Evolutionary conservation across 345 rosid species (phyloP).

Genomic region (Linum usitatissimum): DNA sequence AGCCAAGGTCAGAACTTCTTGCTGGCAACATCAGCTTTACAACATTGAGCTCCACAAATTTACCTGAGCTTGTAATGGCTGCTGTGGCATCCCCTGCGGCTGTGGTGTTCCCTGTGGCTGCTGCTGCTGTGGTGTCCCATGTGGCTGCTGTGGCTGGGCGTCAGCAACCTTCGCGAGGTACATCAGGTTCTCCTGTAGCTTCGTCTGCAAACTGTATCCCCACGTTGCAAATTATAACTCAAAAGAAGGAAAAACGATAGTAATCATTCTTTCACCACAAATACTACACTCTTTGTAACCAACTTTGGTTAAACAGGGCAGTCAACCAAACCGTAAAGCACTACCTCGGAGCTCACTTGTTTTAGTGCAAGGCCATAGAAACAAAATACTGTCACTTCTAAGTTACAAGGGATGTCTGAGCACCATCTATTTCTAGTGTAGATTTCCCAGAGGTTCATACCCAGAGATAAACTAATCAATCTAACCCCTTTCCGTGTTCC

Average conservation of each 20-base stretch:
- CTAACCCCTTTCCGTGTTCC: too few species aligned
- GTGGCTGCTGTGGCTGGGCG: constrained; percentile 30
- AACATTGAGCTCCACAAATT: neutral
- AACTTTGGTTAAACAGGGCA: too few species aligned
- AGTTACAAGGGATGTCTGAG: too few species aligned
- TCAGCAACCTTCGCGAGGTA: constrained; percentile 32
- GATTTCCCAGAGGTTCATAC: too few species aligned
- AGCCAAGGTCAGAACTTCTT: neutral
- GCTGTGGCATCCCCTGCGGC: constrained; percentile 23
- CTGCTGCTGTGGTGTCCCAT: constrained; percentile 29
- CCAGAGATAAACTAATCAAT: too few species aligned
- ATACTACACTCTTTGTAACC: too few species aligned
- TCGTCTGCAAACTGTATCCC: constrained; percentile 25
- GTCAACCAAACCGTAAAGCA: too few species aligned
- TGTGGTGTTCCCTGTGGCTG: constrained; percentile 25
- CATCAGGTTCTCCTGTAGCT: constrained; percentile 31
- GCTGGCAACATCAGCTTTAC: too few species aligned
- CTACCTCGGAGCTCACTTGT: too few species aligned
- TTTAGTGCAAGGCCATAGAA: too few species aligned
- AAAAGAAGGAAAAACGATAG: neutral
- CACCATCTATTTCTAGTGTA: too few species aligned
- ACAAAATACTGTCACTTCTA: too few species aligned
- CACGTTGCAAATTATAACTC: neutral
- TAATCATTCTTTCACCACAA: neutral
- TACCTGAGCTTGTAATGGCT: constrained; percentile 19